A percentile compares a stretch with the other conserved stretches of the same genome.
These are phyloP conservation scores for Paracoccidioides lutzii DNA, from an alignment of 2,329 filamentous ascomycete genomes.

Conservation along the genomic window DNA sequence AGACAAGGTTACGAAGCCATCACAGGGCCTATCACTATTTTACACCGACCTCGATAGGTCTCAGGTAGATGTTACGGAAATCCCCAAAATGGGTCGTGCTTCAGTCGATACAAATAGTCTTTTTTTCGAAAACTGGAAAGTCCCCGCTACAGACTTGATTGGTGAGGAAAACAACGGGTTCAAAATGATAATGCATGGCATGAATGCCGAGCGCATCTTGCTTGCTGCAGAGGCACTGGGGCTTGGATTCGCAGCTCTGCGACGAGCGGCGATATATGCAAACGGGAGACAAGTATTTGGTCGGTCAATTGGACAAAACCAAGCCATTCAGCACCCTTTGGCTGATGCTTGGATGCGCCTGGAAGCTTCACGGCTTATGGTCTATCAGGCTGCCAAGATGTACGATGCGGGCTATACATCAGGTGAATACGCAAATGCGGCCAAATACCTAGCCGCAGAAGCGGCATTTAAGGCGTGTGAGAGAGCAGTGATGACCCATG, in stretches of 20 bases:
- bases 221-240: constrained; percentile 32
- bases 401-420: constrained; percentile 42
- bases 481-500: constrained; percentile 41
- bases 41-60: constrained; percentile 31
- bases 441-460: constrained; percentile 47
- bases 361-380: constrained; percentile 47
- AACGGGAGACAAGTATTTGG: constrained; percentile 41
- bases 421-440: constrained; percentile 44
- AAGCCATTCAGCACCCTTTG: constrained; percentile 46
- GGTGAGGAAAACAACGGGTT: constrained; percentile 34
- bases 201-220: constrained; percentile 28
- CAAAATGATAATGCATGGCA: constrained; percentile 31
- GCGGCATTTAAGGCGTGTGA: constrained; percentile 49
- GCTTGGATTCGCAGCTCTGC: constrained; percentile 33
- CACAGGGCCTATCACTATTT: constrained; percentile 33
- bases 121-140: constrained; percentile 34
- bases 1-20: constrained; percentile 30
- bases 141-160: constrained; percentile 28
- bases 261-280: constrained; percentile 35
- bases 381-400: constrained; percentile 47
- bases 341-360: constrained; percentile 48
- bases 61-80: constrained; percentile 30
- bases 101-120: constrained; percentile 34
- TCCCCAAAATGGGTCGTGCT: constrained; percentile 35
- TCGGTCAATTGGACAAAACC: constrained; percentile 45